Percentiles rank a stretch among this genome's conserved stretches.
Conservation (phyloP, 805 yeast genomes). For the Maudiozyma saulgeensis region DNA sequence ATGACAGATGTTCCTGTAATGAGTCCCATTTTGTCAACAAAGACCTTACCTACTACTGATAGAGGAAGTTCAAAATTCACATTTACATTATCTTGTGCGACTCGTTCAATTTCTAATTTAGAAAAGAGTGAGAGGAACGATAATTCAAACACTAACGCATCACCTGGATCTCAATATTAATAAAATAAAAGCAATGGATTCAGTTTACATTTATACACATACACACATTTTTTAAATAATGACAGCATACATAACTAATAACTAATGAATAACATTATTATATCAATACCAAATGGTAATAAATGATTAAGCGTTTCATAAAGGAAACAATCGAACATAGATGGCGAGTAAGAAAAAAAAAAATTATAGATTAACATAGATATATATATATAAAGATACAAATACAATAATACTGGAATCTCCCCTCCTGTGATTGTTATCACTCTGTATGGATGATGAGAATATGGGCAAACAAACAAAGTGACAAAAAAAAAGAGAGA, state of each 20-base stretch:
- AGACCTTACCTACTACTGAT: neutral
- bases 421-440: neutral
- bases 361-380: neutral
- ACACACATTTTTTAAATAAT: neutral
- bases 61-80: neutral
- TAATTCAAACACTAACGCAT: neutral
- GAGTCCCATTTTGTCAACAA: neutral
- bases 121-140: neutral
- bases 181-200: too few relatives aligned
- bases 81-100: neutral
- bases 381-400: constrained; percentile 1
- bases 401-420: neutral
- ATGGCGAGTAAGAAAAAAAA: neutral
- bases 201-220: too few relatives aligned
- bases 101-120: neutral
- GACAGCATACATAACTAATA: too few relatives aligned
- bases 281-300: neutral
- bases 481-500: too few relatives aligned
- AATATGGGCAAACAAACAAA: neutral
- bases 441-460: neutral
- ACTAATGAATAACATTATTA: neutral
- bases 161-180: neutral
- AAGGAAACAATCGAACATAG: too few relatives aligned
- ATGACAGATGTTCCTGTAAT: neutral
- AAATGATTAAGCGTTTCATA: too few relatives aligned